Percentiles rank a stretch among this genome's conserved stretches.
phyloP scores from a whole-genome alignment of 257 asterid genomes.

The Scutellaria barbata region DNA sequence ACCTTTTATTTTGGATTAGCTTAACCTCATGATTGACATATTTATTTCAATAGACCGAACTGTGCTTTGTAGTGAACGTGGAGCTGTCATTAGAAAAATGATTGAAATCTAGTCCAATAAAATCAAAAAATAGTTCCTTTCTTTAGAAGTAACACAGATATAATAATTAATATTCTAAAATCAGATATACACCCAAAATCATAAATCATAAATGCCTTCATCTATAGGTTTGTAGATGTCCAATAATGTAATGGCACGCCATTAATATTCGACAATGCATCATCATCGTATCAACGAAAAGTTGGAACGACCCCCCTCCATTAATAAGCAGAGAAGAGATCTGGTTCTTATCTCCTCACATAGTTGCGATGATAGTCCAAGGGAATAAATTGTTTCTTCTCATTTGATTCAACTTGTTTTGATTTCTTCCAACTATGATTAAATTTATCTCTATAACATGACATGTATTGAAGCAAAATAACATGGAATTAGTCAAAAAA shows the following conservation, averaged over 20 bases:
- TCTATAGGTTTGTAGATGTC: slow-evolving; percentile 15
- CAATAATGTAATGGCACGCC: slow-evolving; percentile 24
- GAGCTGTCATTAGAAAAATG: no score
- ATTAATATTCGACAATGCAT: not conserved
- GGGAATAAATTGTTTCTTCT: slow-evolving; percentile 29
- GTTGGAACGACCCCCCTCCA: slow-evolving; percentile 27
- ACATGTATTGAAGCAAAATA: not conserved
- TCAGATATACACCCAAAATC: not conserved
- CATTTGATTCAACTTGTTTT: slow-evolving; percentile 8
- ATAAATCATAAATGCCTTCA: not conserved
- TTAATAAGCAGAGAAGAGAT: slow-evolving; percentile 41
- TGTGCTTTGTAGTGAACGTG: no score
- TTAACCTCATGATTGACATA: no score
- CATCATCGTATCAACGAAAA: slow-evolving; percentile 20
- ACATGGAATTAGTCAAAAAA: no score
- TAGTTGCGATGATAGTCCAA: slow-evolving; percentile 40
- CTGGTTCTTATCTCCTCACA: slow-evolving; percentile 59
- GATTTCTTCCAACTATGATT: no score
- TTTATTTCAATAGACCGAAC: no score
- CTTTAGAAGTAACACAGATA: no score
- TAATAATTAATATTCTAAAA: not conserved
- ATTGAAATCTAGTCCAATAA: no score
- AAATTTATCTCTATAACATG: no score
- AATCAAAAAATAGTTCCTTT: no score
- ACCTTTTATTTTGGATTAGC: no score